Evolutionary conservation across 805 yeast genomes (phyloP).

Genomic region (Cyberlindnera mississippiensis): DNA sequence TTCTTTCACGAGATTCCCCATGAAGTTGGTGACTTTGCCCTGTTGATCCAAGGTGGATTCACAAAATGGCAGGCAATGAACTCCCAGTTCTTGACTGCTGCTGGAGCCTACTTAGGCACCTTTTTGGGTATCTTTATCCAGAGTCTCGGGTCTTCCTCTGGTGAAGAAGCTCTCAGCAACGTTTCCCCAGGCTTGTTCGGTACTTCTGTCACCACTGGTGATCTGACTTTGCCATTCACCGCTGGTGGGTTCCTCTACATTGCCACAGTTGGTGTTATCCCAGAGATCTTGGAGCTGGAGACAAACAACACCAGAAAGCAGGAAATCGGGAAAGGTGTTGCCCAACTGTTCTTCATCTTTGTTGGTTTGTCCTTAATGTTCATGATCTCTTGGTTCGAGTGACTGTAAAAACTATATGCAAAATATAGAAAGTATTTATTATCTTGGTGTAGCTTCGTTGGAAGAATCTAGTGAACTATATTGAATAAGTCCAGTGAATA

Average conservation of each 20-base stretch:
- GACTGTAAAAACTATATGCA: not conserved
- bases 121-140: slow-evolving; percentile 58
- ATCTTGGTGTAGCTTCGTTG: too few species aligned
- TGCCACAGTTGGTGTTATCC: slow-evolving; percentile 71
- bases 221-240: slow-evolving; percentile 61
- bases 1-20: slow-evolving; percentile 79
- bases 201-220: slow-evolving; percentile 47
- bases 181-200: slow-evolving; percentile 42
- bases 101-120: slow-evolving; percentile 65
- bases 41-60: slow-evolving; percentile 65
- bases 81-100: slow-evolving; percentile 62
- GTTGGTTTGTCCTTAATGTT: slow-evolving; percentile 60
- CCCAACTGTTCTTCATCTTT: slow-evolving; percentile 46
- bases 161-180: slow-evolving; percentile 1
- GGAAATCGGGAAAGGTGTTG: slow-evolving; percentile 37
- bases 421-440: too few species aligned
- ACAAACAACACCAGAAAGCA: slow-evolving; percentile 32
- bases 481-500: too few species aligned
- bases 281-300: slow-evolving; percentile 54
- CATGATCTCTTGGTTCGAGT: slow-evolving; percentile 30
- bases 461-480: too few species aligned
- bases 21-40: slow-evolving; percentile 76
- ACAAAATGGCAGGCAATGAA: slow-evolving; percentile 61
- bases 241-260: slow-evolving; percentile 76
- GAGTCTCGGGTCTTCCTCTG: slow-evolving; percentile 27